Base-by-base conservation (phyloP, 495 filamentous ascomycete genomes). In the Rusavskia elegans region DNA sequence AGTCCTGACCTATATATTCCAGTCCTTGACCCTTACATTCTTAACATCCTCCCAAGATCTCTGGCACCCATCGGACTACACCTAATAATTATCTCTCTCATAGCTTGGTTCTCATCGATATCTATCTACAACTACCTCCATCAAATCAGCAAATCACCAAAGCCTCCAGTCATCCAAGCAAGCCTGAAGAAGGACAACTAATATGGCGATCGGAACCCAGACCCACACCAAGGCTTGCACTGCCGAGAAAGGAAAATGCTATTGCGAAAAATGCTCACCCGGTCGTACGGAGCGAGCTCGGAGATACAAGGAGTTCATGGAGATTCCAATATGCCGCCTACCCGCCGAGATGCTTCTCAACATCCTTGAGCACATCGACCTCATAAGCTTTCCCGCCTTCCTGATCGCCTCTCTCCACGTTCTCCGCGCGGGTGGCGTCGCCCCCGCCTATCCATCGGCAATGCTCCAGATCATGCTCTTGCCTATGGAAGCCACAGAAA, bases 1-100 rank as follows among this genome's bases (percentile, higher is more conserved):
- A 13, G 9, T 2, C 13, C 32, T 35, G 32, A 35, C 32, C 32
- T 13, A 29, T 48, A 17, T 17, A 5, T 48, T 19, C 52, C 37
- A 72, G 78, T 96, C 63, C 78, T 98, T 23, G 92, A 98, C 68
- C 87, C 88, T 20, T 96, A 79, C 55, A 42, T 89, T 37, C 66
- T 78, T 56, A 86, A 87, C 66, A 58, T 84, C 7, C 71, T 90
- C 54, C 86, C 86, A 10, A 68, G 72, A 48, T 86, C 83, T 19
- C 65, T 92, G 19, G 59, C 85, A 16, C 79, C 79, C 38, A 90
- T 83, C 13, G 76, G 73, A 29, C 63, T 59, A 23, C 86, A 81
- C 64, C 69, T 85, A 48, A 54, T 71, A 6, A 56, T 74, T 20
- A 73, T 89, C 53, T 74, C 75, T 10, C 57, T 72, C 41, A 49